Percentiles rank a stretch among this genome's conserved stretches.
Evolutionary conservation across 768 basidiomycete species (phyloP).

Genomic region (Pholiota molesta): DNA sequence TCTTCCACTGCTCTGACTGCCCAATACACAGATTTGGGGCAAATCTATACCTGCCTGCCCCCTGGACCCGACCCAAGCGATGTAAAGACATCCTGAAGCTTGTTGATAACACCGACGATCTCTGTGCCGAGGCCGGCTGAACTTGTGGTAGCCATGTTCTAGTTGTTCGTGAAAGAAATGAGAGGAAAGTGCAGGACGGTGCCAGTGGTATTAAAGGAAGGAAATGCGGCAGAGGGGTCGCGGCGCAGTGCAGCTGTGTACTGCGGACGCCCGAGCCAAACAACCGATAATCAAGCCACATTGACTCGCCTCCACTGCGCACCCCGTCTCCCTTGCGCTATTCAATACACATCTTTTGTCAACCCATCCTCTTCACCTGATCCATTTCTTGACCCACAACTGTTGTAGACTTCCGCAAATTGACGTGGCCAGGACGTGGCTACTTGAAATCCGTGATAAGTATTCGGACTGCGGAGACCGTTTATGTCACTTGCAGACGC

Average conservation of each 20-base stretch:
- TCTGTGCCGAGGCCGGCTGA: conserved; percentile 77
- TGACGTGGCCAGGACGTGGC: too few species aligned
- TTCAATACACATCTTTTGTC: neutral
- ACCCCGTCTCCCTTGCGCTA: neutral
- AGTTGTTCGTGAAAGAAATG: conserved; percentile 21
- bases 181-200: conserved; percentile 16
- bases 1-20: conserved; percentile 92
- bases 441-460: too few species aligned
- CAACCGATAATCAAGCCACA: conserved; percentile 12
- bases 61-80: conserved; percentile 69
- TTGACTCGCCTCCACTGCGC: neutral
- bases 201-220: conserved; percentile 20
- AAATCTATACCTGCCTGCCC: conserved; percentile 77
- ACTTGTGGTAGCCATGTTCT: conserved; percentile 56
- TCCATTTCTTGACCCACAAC: too few species aligned
- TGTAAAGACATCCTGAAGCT: conserved; percentile 88
- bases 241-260: conserved; percentile 24
- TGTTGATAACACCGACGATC: conserved; percentile 83
- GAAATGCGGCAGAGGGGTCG: conserved; percentile 18
- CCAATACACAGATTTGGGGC: conserved; percentile 90
- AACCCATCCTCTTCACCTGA: too few species aligned
- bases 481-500: too few species aligned
- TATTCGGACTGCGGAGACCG: too few species aligned
- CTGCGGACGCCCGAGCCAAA: conserved; percentile 32
- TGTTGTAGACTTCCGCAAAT: too few species aligned